phyloP scores from a whole-genome alignment of 768 basidiomycete genomes.

The Boletus tomentosulus region DNA sequence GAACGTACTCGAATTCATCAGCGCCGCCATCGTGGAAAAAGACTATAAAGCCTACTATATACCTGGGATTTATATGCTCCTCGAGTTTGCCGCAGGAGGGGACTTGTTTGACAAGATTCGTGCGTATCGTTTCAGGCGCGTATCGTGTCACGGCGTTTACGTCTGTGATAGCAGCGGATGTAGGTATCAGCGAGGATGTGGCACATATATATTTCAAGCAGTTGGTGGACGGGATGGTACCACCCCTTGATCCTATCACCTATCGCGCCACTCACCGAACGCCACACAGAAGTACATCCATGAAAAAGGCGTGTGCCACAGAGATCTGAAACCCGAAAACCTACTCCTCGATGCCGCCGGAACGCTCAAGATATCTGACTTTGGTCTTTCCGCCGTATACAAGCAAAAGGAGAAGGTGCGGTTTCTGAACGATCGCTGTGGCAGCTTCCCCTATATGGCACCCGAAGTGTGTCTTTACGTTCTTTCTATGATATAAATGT shows the following conservation, averaged over 20 bases:
- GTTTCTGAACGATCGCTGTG: conserved; percentile 75
- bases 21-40: conserved; percentile 68
- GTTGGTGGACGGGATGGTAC: conserved; percentile 75
- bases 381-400: conserved; percentile 89
- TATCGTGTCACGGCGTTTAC: background rate
- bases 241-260: conserved; percentile 18
- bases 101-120: conserved; percentile 99
- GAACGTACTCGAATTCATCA: conserved; percentile 82
- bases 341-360: conserved; percentile 81
- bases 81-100: conserved; percentile 91
- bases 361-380: conserved; percentile 89
- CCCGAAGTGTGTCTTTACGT: conserved; percentile 63
- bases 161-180: conserved; percentile 68
- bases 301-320: conserved; percentile 85
- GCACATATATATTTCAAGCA: conserved; percentile 91
- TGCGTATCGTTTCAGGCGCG: conserved; percentile 35
- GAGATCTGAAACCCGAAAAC: conserved; percentile 97
- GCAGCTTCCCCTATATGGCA: conserved; percentile 91
- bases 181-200: conserved; percentile 80
- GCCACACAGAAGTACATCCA: conserved; percentile 73
- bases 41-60: conserved; percentile 54
- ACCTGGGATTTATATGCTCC: conserved; percentile 86
- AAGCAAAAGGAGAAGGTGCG: conserved; percentile 81
- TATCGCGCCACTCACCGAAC: background rate
- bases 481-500: background rate